Evolutionary conservation across 2,329 filamentous ascomycete genomes (phyloP), one percentile per base, ranked within the genome.

Genomic region (Ophioceras dolichostomum): DNA sequence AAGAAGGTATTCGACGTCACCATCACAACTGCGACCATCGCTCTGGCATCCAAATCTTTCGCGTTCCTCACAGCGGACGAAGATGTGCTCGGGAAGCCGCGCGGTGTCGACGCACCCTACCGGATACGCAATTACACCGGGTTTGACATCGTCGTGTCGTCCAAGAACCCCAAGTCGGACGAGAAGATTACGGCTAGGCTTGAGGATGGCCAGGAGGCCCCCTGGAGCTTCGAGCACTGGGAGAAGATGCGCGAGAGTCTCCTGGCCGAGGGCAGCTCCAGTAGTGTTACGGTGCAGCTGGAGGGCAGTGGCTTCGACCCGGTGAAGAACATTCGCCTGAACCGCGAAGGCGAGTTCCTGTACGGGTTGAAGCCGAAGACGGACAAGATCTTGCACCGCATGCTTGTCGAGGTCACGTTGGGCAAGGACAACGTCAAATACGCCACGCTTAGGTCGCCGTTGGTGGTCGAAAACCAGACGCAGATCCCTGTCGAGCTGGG

Each of bases 351-450:
- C 36, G 91, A 98, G 54, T 80, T 79, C 33, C 58, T 96, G 17
- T 98, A 94, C 61, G 85, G 82, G 36, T 68, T 98, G 32, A 83
- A 85, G 41, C 91, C 93, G 3, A 84, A 87, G 55, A 81, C 86
- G 43, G 83, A 94, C 50, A 73, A 83, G 41, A 71, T 94, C 3
- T 70, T 89, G 45, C 93, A 98, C 56, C 82, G 88, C 17, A 72
- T 98, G 14, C 76, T 96, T 18, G 88, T 96, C 0, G 91, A 98
- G 40, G 82, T 98, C 37, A 85, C 76, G 37, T 70, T 98, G 18
- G 91, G 87, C n/a, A 64, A 76, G 1, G 89, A 98, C 63, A 96
- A 96, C 50, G 84, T 98, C 61, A 98, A 98, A 63, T 93, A 94
- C 55, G 93, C 98, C 51, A 98, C 88, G 2, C 79, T 98, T 51